Conservation (phyloP, 345 rosid genomes). For the Eucalyptus erythrocorys region DNA sequence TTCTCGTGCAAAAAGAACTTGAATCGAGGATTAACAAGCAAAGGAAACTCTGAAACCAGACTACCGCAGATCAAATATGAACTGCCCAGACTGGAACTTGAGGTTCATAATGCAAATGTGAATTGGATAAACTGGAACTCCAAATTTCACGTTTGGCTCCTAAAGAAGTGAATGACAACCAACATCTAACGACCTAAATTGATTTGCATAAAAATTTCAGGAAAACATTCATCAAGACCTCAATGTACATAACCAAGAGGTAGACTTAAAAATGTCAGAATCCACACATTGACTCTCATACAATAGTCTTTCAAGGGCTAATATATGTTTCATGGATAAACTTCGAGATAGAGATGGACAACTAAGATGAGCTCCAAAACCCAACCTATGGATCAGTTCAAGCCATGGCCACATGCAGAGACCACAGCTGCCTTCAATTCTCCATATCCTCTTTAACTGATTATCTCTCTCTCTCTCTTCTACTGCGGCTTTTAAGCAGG, state of each 20-base stretch:
- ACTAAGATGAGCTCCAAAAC: not conserved
- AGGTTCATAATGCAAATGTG: not conserved
- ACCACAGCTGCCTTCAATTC: not conserved
- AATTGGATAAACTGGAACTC: not conserved
- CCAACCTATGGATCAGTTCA: not conserved
- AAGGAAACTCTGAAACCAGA: not conserved
- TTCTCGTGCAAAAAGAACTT: not conserved
- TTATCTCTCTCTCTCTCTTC: not conserved
- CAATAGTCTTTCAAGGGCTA: not conserved
- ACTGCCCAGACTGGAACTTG: not conserved
- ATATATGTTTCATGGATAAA: not conserved
- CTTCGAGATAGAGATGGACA: not conserved
- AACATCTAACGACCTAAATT: not conserved
- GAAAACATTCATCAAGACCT: not conserved
- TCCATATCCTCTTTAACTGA: not conserved
- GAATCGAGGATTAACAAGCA: not conserved
- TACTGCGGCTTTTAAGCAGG: not conserved
- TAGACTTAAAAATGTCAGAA: not conserved
- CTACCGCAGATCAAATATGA: not conserved
- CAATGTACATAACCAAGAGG: not conserved
- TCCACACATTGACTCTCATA: not conserved
- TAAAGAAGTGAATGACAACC: not conserved
- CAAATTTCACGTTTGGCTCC: not conserved
- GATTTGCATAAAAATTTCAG: not conserved
- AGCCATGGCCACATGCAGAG: not conserved